Conservation (phyloP, 257 asterid species). For the Coffea eugenioides region DNA sequence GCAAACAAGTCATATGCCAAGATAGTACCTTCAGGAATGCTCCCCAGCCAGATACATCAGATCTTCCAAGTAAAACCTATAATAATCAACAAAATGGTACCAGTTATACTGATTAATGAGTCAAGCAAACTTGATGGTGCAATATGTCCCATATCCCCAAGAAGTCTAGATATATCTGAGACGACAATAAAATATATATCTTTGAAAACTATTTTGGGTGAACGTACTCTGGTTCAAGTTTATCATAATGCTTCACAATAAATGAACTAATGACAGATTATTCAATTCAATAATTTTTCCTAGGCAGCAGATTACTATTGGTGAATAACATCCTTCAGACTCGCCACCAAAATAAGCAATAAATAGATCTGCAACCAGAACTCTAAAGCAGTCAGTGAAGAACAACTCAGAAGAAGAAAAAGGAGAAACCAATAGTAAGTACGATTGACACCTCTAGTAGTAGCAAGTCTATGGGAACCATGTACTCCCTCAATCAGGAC, state of each 20-base stretch:
- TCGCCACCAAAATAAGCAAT: not conserved
- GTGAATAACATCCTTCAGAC: not conserved
- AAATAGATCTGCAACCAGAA: not conserved
- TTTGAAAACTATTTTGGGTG: not conserved
- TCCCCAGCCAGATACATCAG: conserved; percentile 99
- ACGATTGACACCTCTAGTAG: not conserved
- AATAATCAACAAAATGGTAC: not conserved
- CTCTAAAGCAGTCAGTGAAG: not conserved
- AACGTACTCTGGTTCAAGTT: not conserved
- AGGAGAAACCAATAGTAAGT: not conserved
- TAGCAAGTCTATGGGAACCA: not conserved
- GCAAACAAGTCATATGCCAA: conserved; percentile 12
- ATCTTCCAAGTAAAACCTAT: conserved; percentile 88
- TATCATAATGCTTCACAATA: not conserved
- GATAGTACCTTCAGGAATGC: conserved; percentile 90
- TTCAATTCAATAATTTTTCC: not conserved
- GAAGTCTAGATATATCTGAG: not conserved
- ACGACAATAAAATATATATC: not conserved
- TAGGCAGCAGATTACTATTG: not conserved
- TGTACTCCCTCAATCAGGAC: not conserved
- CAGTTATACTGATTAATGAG: not conserved
- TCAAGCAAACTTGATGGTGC: not conserved
- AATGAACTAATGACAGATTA: not conserved
- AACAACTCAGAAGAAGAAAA: not conserved
- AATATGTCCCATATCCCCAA: not conserved